Percentiles rank a stretch among this genome's conserved stretches.
Evolutionary conservation across 805 yeast genomes (phyloP).

Genomic region (Candida wancherniae): DNA sequence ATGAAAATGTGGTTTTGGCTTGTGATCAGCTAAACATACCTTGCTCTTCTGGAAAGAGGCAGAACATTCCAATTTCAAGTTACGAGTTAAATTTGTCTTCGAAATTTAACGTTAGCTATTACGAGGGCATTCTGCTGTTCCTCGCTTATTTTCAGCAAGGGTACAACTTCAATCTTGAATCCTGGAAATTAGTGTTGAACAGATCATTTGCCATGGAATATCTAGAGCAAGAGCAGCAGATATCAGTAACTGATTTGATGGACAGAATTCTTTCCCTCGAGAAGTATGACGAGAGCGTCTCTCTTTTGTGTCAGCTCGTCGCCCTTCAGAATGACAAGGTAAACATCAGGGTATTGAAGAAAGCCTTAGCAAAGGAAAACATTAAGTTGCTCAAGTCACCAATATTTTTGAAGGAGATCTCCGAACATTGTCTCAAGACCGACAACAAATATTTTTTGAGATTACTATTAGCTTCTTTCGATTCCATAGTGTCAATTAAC

Average conservation of each 20-base stretch:
- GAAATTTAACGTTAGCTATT: conserved; percentile 24
- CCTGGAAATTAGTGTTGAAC: conserved; percentile 31
- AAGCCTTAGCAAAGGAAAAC: conserved; percentile 7
- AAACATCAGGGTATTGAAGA: conserved; percentile 20
- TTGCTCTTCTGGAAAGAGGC: too few relatives aligned
- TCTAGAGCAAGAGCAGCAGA: conserved; percentile 16
- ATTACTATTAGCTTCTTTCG: conserved; percentile 11
- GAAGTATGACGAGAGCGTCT: conserved; percentile 2
- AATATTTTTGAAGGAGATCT: conserved; percentile 5
- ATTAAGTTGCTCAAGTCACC: conserved; percentile 7
- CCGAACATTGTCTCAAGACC: conserved; percentile 10
- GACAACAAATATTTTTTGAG: conserved; percentile 19
- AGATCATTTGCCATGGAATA: conserved; percentile 21
- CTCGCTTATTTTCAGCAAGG: conserved; percentile 27
- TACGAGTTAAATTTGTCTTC: conserved; percentile 24
- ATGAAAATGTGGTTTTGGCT: background rate
- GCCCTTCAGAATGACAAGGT: conserved; percentile 23
- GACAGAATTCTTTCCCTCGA: conserved; percentile 16
- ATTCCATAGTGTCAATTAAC: conserved; percentile 9
- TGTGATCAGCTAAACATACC: too few relatives aligned
- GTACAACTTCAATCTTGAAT: conserved; percentile 24
- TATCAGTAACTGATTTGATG: conserved; percentile 19
- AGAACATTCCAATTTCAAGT: conserved; percentile 1
- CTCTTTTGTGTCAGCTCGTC: too few relatives aligned
- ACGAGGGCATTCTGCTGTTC: conserved; percentile 24